These are phyloP conservation scores for Aspergillus panamensis DNA, from an alignment of 495 filamentous ascomycete species.

Conservation along the genomic window DNA sequence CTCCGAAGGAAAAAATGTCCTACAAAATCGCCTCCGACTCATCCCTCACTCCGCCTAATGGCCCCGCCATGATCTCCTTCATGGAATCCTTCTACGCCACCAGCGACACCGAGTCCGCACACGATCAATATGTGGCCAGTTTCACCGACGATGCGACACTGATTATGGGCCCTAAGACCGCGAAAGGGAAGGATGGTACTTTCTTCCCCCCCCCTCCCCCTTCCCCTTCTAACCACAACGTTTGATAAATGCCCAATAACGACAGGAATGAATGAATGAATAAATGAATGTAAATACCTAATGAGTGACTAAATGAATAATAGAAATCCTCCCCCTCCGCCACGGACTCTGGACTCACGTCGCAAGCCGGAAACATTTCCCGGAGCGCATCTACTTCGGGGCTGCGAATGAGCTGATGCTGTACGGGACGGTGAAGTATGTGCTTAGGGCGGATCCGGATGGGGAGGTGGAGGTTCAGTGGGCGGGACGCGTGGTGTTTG, in stretches of 20 bases:
- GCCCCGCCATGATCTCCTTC: conserved; percentile 40
- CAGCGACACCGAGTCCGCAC: conserved; percentile 53
- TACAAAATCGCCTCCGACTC: conserved; percentile 37
- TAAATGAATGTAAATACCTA: too few relatives aligned
- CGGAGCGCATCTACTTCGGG: conserved; percentile 51
- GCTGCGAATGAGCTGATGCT: conserved; percentile 58
- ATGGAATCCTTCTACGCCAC: conserved; percentile 57
- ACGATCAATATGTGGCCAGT: conserved; percentile 52
- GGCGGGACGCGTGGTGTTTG: conserved; percentile 55
- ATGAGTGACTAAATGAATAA: neutral
- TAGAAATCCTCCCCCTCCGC: conserved; percentile 54
- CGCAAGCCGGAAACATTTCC: conserved; percentile 46
- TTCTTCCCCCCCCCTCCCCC: neutral
- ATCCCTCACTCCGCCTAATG: conserved; percentile 30
- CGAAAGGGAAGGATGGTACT: conserved; percentile 48
- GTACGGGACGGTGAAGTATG: conserved; percentile 55
- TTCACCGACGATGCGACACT: conserved; percentile 56
- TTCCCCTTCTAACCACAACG: too few relatives aligned
- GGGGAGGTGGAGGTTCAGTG: conserved; percentile 45
- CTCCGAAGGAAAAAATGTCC: conserved; percentile 29
- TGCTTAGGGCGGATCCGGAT: conserved; percentile 46
- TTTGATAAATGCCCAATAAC: neutral
- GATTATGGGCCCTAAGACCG: conserved; percentile 54
- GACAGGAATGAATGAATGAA: too few relatives aligned
- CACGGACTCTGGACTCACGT: conserved; percentile 58